A percentile compares a stretch with the other conserved stretches of the same genome.
These are phyloP conservation scores for Wallacemonas rigidus DNA, from an alignment of 208 protist species.

Conservation along the genomic window DNA sequence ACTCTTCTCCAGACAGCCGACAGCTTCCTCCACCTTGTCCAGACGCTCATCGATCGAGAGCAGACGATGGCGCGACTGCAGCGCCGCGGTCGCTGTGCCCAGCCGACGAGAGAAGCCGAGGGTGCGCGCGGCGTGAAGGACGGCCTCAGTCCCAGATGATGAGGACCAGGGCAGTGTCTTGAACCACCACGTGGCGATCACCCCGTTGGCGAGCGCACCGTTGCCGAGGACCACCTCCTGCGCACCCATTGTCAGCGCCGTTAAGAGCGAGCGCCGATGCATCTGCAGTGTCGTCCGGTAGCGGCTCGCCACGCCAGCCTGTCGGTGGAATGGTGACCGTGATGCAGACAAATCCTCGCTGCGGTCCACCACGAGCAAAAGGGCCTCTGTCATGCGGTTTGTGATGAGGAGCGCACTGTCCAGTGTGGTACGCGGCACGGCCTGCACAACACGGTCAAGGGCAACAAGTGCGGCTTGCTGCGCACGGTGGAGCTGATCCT, in stretches of 20 bases:
- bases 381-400: constrained; percentile 11
- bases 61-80: constrained; percentile 5
- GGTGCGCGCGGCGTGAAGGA: background rate
- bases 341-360: background rate
- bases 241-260: constrained; percentile 24
- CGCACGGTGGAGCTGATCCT: constrained; percentile 8
- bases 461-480: constrained; percentile 20
- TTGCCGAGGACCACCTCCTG: constrained; percentile 28
- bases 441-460: constrained; percentile 21
- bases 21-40: background rate
- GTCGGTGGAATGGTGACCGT: background rate
- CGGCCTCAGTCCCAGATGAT: background rate
- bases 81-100: background rate
- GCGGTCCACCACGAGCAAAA: constrained; percentile 19
- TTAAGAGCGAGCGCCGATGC: background rate
- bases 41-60: background rate
- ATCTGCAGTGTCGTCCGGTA: background rate
- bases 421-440: constrained; percentile 23
- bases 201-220: constrained; percentile 18
- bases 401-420: constrained; percentile 23
- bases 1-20: background rate
- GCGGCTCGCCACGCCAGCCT: background rate
- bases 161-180: constrained; percentile 11
- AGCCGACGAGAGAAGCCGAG: constrained; percentile 3
- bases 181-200: constrained; percentile 28